Evolutionary conservation across 1,284 basidiomycete genomes (phyloP), one percentile per base, ranked within the genome.

Genomic region (Sanguinoderma infundibulare): DNA sequence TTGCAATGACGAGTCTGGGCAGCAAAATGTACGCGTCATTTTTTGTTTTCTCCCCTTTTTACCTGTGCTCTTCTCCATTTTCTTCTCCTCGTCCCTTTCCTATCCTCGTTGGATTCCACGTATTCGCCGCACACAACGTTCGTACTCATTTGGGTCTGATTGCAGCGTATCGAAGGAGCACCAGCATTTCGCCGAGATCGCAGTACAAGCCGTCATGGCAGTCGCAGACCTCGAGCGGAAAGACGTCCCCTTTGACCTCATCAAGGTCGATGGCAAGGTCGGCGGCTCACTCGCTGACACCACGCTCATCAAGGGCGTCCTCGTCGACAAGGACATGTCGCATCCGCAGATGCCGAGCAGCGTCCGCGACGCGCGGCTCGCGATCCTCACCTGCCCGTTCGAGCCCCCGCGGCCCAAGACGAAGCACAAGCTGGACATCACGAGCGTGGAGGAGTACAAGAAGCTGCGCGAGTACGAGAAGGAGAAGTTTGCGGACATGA

Each of bases 291-390:
- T 99, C 50, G 95, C 95, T 35, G 98, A 99, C 78, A 98, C 95
- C 8, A 85, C 86, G 34, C 86, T 98, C 68, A 96, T 98, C 76
- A 91, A 93, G 70, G 96, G 97, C 70, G 97, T 99, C 44, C 92
- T 99, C 67, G 87, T 99, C 75, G 96, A 99, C 89, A 98, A 99
- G 80, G 96, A 99, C 81, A 96, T 99, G 90, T 98, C 96, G 24
- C 97, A 99, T 74, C 94, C 97, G 9, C 96, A 98, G 79, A 99
- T 99, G 97, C 97, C 97, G 10, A 87, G 87, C 61, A 84, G 81
- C 49, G 90, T 99, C 67, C 85, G 83, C 68, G 93, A 99, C 75
- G 97, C 98, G 62, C 90, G 90, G 68, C 84, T 99, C 62, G 97
- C 97, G 59, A 99, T 99, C 74, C 87, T 99, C 55, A 99, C 97